Evolutionary conservation across 345 rosid genomes (phyloP).

Genomic region (Acer yangbiense): DNA sequence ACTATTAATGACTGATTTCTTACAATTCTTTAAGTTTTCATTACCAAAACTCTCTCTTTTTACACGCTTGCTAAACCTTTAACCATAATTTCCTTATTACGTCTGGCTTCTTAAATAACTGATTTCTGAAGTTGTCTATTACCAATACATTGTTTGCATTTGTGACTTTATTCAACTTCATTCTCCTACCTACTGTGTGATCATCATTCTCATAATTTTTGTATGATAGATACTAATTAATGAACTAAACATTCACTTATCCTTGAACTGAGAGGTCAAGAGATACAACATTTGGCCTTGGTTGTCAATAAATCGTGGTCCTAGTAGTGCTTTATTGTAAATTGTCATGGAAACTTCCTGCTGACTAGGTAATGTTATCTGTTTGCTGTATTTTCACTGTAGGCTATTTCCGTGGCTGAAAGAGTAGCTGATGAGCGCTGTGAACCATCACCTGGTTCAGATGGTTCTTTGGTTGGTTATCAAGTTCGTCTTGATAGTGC

Average conservation of each 20-base stretch:
- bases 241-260: not conserved
- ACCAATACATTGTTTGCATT: not conserved
- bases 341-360: constrained; percentile 7
- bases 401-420: constrained; percentile 98
- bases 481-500: constrained; percentile 98
- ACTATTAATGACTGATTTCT: not conserved
- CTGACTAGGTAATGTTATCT: not conserved
- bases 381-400: constrained; percentile 28
- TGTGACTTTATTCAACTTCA: not conserved
- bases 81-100: not conserved
- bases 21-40: not conserved
- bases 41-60: not conserved
- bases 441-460: constrained; percentile 81
- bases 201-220: not conserved
- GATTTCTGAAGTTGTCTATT: not conserved
- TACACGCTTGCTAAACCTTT: not conserved
- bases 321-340: not conserved
- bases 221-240: not conserved
- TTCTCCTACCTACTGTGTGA: not conserved
- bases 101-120: not conserved
- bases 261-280: not conserved
- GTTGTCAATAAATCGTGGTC: not conserved
- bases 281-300: not conserved
- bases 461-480: constrained; percentile 89
- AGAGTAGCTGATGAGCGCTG: constrained; percentile 95